These are phyloP conservation scores for Aquilaria sinensis DNA, from an alignment of 345 rosid species.

Conservation along the genomic window DNA sequence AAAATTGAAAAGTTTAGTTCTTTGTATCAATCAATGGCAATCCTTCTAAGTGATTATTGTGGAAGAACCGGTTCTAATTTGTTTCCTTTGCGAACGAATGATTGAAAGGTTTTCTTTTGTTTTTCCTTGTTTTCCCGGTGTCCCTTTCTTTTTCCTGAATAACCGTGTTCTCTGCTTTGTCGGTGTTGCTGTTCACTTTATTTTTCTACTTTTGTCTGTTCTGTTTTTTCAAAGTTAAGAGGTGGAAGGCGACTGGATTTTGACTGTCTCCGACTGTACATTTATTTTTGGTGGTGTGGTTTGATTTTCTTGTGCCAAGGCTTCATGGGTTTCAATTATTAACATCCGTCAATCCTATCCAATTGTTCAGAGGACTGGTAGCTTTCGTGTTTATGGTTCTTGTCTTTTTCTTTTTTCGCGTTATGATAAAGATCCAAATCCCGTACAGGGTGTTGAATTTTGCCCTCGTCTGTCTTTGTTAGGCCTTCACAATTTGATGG, in stretches of 20 bases:
- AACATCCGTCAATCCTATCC: not conserved
- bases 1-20: not conserved
- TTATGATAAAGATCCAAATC: slow-evolving; percentile 12
- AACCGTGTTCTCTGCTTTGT: not conserved
- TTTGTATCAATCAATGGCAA: not conserved
- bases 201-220: not conserved
- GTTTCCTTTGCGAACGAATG: no score
- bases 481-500: slow-evolving; percentile 11
- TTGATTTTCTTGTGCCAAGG: not conserved
- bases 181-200: not conserved
- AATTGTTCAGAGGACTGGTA: not conserved
- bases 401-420: slow-evolving; percentile 10
- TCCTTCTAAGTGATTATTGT: no score
- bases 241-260: not conserved
- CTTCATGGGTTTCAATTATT: not conserved
- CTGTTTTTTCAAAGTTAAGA: not conserved
- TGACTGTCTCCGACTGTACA: not conserved
- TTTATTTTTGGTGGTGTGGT: slow-evolving; percentile 8
- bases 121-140: not conserved
- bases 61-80: no score
- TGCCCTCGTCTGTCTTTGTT: slow-evolving; percentile 13
- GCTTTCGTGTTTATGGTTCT: not conserved
- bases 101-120: not conserved
- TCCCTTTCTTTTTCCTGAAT: not conserved
- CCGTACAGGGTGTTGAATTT: slow-evolving; percentile 7